These are phyloP conservation scores for Backusella parvicylindrica DNA, from an alignment of 192 early-diverging fungal species.

Conservation along the genomic window DNA sequence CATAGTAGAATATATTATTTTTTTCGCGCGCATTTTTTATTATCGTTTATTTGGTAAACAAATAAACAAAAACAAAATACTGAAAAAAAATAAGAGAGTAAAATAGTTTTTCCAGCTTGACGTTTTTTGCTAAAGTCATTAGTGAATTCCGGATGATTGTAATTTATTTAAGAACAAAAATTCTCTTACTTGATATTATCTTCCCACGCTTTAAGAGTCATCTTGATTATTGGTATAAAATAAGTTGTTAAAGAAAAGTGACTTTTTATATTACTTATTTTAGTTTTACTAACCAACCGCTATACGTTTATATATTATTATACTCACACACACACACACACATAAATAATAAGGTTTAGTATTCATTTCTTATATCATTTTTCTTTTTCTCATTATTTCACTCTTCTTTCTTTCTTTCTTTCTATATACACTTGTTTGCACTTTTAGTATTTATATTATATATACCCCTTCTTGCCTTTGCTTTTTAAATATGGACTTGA, in stretches of 20 bases:
- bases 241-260: not conserved
- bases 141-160: not conserved
- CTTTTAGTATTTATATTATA: not conserved
- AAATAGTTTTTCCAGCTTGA: not conserved
- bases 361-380: not conserved
- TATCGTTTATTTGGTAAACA: not conserved
- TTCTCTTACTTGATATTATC: not conserved
- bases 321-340: no score
- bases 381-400: not conserved
- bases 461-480: not conserved
- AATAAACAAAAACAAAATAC: not conserved
- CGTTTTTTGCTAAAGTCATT: not conserved
- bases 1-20: not conserved
- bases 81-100: no score
- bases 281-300: not conserved
- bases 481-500: constrained; percentile 3
- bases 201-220: constrained; percentile 4
- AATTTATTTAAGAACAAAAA: not conserved
- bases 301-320: not conserved
- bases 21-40: not conserved
- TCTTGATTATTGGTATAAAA: not conserved
- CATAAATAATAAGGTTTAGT: constrained; percentile 1
- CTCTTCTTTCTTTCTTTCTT: not conserved
- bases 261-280: not conserved
- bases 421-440: not conserved